Conservation (phyloP, 176 grass and related monocot genomes). For the Bonia amplexicaulis region DNA sequence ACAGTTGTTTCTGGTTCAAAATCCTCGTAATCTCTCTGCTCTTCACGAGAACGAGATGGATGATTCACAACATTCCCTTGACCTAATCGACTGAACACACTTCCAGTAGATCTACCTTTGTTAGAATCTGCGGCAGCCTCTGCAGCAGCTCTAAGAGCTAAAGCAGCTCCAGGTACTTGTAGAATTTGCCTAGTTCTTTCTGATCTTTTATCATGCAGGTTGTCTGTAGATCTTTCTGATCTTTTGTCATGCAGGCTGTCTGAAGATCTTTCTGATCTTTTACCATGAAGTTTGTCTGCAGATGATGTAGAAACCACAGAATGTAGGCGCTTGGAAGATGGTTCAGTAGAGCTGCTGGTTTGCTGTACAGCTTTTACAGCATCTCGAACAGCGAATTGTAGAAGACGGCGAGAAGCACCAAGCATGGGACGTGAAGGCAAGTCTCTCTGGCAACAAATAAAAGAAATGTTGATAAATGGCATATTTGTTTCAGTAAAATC, state of each 20-base stretch:
- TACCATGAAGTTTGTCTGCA: conserved; percentile 36
- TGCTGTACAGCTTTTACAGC: conserved; percentile 79
- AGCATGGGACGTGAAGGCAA: conserved; percentile 36
- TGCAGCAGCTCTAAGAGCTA: conserved; percentile 70
- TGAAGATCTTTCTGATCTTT: conserved; percentile 33
- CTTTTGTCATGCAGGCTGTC: conserved; percentile 15
- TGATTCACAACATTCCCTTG: conserved; percentile 39
- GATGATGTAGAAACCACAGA: conserved; percentile 69
- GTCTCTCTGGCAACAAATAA: conserved; percentile 56
- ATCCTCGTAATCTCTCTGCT: conserved; percentile 38
- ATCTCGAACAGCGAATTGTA: conserved; percentile 92
- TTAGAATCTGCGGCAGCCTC: conserved; percentile 75
- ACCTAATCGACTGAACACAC: conserved; percentile 83
- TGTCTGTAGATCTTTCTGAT: conserved; percentile 42
- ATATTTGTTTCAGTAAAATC: conserved; percentile 7
- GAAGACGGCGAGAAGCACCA: conserved; percentile 73
- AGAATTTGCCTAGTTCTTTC: conserved; percentile 54
- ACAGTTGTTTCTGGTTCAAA: conserved; percentile 25
- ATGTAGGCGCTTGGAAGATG: conserved; percentile 63
- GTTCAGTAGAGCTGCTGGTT: conserved; percentile 38
- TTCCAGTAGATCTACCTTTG: conserved; percentile 63
- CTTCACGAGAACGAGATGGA: conserved; percentile 32
- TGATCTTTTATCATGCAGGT: conserved; percentile 32
- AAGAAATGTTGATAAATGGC: neutral
- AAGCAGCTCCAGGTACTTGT: conserved; percentile 55